A percentile compares a stretch with the other conserved stretches of the same genome.
These are phyloP conservation scores for Mycothermus thermophilus DNA, from an alignment of 495 filamentous ascomycete genomes.

Conservation along the genomic window DNA sequence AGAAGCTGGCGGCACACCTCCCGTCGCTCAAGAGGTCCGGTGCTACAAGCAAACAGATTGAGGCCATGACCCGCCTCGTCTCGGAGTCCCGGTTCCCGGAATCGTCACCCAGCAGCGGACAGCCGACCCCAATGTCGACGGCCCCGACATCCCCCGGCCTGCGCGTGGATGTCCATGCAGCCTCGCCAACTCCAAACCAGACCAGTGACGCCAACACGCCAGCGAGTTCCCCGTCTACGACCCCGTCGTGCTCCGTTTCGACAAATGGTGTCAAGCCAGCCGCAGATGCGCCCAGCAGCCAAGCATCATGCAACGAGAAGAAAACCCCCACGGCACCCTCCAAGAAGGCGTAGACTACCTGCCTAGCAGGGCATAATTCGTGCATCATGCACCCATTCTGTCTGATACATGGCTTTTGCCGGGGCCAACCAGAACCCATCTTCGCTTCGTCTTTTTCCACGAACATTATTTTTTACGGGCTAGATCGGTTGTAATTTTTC, in stretches of 20 bases:
- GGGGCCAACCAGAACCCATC: too few species aligned
- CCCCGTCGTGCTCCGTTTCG: slow-evolving; percentile 43
- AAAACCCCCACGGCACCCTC: neutral
- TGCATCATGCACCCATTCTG: too few species aligned
- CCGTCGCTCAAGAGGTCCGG: slow-evolving; percentile 55
- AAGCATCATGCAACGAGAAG: neutral
- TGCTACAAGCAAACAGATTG: slow-evolving; percentile 60
- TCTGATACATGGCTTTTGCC: too few species aligned
- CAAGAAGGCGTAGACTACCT: too few species aligned
- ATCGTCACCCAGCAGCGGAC: slow-evolving; percentile 5
- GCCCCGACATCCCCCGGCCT: slow-evolving; percentile 22
- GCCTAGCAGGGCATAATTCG: too few species aligned
- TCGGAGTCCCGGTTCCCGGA: slow-evolving; percentile 21
- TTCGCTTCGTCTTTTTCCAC: too few species aligned
- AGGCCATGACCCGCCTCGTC: slow-evolving; percentile 48
- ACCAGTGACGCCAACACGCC: slow-evolving; percentile 53
- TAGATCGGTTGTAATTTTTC: too few species aligned
- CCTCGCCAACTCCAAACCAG: slow-evolving; percentile 42
- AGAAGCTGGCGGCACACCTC: slow-evolving; percentile 62
- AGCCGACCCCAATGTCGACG: slow-evolving; percentile 10
- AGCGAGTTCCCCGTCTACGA: slow-evolving; percentile 50
- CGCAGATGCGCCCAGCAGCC: slow-evolving; percentile 2
- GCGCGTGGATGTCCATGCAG: slow-evolving; percentile 36
- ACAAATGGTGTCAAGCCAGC: slow-evolving; percentile 37
- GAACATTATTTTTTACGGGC: too few species aligned